Evolutionary conservation across 2,329 filamentous ascomycete species (phyloP), one percentile per base, ranked within the genome.

Genomic region (Amesomyces nigricolor): DNA sequence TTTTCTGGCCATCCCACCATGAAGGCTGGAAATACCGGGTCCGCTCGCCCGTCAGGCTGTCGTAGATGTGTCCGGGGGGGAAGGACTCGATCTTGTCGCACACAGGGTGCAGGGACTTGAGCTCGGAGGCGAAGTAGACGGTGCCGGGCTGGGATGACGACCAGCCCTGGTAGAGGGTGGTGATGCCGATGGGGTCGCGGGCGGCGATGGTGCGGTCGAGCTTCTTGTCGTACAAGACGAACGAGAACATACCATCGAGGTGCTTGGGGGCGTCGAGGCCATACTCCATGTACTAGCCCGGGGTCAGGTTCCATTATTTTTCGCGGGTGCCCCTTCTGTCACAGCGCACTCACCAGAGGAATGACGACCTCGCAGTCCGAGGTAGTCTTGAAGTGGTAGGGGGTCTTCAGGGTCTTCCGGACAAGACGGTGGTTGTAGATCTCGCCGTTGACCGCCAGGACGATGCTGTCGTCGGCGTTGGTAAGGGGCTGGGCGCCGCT

Each of bases 321-420:
- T 30, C n/a, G 32, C 6, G 16, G 3, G 22, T 5, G 32, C 37
- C 47, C 16, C 37, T 8, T 14, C 32, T 30, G 26, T 35, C 22
- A 26, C 16, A 13, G 19, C 19, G 58, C 54, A 73, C 84, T 70
- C 81, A 95, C 90, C 80, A 99, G 74, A 64, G 95, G 94, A 70
- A 99, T 96, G 73, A 99, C 95, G 70, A 99, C 92, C 75, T 99
- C 94, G 75, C 94, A 99, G 70, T 99, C 94, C 38, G 92, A 97
- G 70, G 94, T 88, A 63, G 94, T 99, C 85, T 96, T 96, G 85
- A 97, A 99, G 73, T 91, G 86, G 75, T 96, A 96, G 38, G 85
- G 82, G 58, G 78, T 83, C 75, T 89, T 89, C 66, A 96, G 78
- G 66, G 79, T 78, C 77, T 96, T 97, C 70, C 94, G 87, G 68